Conservation (phyloP, 805 yeast genomes). For the Cyberlindnera amylophila region DNA sequence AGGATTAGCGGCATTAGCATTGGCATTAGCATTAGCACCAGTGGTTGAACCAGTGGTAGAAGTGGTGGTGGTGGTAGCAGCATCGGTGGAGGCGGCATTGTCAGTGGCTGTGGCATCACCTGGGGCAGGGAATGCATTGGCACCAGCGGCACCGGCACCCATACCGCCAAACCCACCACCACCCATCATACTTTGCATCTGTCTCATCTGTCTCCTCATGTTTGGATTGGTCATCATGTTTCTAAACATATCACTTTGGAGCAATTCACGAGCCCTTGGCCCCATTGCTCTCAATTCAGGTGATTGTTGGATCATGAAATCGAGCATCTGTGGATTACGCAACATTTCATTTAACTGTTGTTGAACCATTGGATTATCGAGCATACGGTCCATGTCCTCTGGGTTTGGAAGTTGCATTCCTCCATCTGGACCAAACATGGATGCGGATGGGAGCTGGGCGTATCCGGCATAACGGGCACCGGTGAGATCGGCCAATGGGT, state of each 20-base stretch:
- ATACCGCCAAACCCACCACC: constrained; percentile 32
- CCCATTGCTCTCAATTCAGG: constrained; percentile 87
- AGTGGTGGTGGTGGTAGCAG: constrained; percentile 20
- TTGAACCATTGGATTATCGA: constrained; percentile 78
- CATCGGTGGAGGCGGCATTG: constrained; percentile 25
- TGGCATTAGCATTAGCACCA: constrained; percentile 21
- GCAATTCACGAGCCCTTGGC: constrained; percentile 80
- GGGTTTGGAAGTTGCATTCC: constrained; percentile 73
- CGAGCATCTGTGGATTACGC: constrained; percentile 85
- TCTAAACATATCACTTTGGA: constrained; percentile 81
- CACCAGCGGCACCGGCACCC: constrained; percentile 22
- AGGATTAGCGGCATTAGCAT: constrained; percentile 41
- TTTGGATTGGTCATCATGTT: constrained; percentile 81
- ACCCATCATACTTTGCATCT: constrained; percentile 52
- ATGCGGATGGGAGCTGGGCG: constrained; percentile 80
- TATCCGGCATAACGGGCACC: constrained; percentile 96
- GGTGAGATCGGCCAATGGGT: constrained; percentile 88
- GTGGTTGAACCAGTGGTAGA: constrained; percentile 26
- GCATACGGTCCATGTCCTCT: constrained; percentile 67
- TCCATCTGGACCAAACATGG: constrained; percentile 92
- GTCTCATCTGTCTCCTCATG: constrained; percentile 77
- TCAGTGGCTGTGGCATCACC: constrained; percentile 39
- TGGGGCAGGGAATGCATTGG: constrained; percentile 45
- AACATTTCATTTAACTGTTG: constrained; percentile 80
- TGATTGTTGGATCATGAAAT: constrained; percentile 71